Evolutionary conservation across 306 rosid species (phyloP).

Genomic region (Abrus pulchellus): DNA sequence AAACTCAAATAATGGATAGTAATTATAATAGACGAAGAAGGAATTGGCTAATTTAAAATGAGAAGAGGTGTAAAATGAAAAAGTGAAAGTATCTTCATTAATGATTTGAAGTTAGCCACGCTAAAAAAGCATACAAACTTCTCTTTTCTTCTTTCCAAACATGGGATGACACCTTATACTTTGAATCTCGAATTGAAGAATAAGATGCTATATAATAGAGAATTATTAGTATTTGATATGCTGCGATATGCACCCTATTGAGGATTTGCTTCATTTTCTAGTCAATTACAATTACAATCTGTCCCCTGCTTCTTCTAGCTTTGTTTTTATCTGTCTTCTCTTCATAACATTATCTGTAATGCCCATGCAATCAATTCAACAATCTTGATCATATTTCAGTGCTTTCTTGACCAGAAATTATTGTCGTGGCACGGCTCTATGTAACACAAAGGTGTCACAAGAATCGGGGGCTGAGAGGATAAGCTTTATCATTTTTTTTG

Average conservation of each 20-base stretch:
- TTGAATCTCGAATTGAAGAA: slow-evolving; percentile 37
- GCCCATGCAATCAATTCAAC: slow-evolving; percentile 30
- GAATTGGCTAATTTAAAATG: too few relatives aligned
- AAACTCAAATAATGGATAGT: not conserved
- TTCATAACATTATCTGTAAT: slow-evolving; percentile 36
- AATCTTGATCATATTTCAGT: slow-evolving; percentile 44
- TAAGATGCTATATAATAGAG: slow-evolving; percentile 31
- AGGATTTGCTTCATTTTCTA: slow-evolving; percentile 48
- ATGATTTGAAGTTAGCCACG: too few relatives aligned
- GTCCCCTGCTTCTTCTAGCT: slow-evolving; percentile 25
- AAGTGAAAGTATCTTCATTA: too few relatives aligned
- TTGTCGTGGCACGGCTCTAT: slow-evolving; percentile 46
- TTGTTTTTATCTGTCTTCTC: slow-evolving; percentile 42
- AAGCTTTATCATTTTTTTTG: slow-evolving; percentile 12
- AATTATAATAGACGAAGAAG: too few relatives aligned
- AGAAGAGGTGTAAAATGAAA: too few relatives aligned
- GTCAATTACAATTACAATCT: slow-evolving; percentile 21
- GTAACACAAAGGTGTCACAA: slow-evolving; percentile 43
- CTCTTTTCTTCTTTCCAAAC: slow-evolving; percentile 36
- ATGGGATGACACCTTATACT: slow-evolving; percentile 41
- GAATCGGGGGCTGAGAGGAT: slow-evolving; percentile 45
- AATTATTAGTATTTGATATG: slow-evolving; percentile 49
- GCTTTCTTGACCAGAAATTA: slow-evolving; percentile 51
- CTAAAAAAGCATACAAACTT: too few relatives aligned
- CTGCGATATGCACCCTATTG: slow-evolving; percentile 60